Percentiles rank a stretch among this genome's conserved stretches.
Conservation (phyloP, 163 green algal genomes). For the Chlorella variabilis region DNA sequence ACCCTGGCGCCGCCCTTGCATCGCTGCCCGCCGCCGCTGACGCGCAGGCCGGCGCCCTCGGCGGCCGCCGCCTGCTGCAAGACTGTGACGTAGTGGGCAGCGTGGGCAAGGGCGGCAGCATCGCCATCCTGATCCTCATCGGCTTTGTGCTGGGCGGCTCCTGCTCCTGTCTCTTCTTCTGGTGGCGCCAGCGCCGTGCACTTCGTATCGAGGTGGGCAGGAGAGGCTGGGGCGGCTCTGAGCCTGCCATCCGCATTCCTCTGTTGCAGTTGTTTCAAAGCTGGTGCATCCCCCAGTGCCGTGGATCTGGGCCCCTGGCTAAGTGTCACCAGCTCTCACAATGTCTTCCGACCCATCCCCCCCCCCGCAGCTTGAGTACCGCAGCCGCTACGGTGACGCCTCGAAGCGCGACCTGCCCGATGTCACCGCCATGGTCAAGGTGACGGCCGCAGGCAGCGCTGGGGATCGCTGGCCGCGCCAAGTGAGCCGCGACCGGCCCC, state of each 20-base stretch:
- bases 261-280: neutral
- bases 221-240: neutral
- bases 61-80: slow-evolving; percentile 15
- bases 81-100: slow-evolving; percentile 25
- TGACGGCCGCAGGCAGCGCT: neutral
- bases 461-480: too few relatives aligned
- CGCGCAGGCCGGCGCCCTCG: too few relatives aligned
- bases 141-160: slow-evolving; percentile 27
- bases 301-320: neutral
- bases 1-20: too few relatives aligned
- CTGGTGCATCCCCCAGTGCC: neutral
- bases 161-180: slow-evolving; percentile 23
- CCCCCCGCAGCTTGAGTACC: slow-evolving; percentile 30
- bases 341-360: neutral
- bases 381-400: slow-evolving; percentile 15
- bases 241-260: neutral
- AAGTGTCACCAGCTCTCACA: neutral
- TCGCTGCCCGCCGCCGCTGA: too few relatives aligned
- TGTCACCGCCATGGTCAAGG: slow-evolving; percentile 26
- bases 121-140: slow-evolving; percentile 34
- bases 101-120: slow-evolving; percentile 25
- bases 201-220: slow-evolving; percentile 27
- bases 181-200: slow-evolving; percentile 2
- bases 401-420: slow-evolving; percentile 6
- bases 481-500: too few relatives aligned